phyloP scores from a whole-genome alignment of 2,329 filamentous ascomycete species.

The Pestalotiopsis fici region DNA sequence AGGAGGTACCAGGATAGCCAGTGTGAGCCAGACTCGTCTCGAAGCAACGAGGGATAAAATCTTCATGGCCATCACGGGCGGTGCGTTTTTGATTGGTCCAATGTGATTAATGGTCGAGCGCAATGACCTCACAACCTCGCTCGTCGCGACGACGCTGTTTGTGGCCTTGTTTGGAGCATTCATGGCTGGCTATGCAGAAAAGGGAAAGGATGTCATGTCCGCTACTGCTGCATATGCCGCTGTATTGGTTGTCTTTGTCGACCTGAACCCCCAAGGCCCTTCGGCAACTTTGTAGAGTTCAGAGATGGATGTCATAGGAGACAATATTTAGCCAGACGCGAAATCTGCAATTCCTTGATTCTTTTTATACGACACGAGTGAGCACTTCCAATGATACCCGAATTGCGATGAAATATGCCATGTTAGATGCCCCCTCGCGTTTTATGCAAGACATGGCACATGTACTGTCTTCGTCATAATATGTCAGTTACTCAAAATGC shows the following conservation, averaged over 20 bases:
- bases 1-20: constrained; percentile 10
- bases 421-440: too few relatives aligned
- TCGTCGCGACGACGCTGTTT: constrained; percentile 18
- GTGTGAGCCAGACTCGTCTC: background rate
- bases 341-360: too few relatives aligned
- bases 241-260: constrained; percentile 19
- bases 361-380: too few relatives aligned
- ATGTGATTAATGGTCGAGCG: constrained; percentile 25
- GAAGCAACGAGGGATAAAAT: constrained; percentile 9
- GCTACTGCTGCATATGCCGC: constrained; percentile 18
- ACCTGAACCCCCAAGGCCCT: background rate
- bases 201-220: constrained; percentile 17
- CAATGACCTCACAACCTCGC: constrained; percentile 4
- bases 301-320: too few relatives aligned
- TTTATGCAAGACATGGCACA: too few relatives aligned
- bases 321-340: too few relatives aligned
- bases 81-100: constrained; percentile 18
- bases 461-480: too few relatives aligned
- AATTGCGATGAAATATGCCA: too few relatives aligned
- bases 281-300: background rate
- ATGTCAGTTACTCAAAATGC: too few relatives aligned
- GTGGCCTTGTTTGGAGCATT: constrained; percentile 17
- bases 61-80: constrained; percentile 10
- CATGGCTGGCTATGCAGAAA: constrained; percentile 15
- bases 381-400: too few relatives aligned